These are phyloP conservation scores for Elsinoe necatrix DNA, from an alignment of 2,329 filamentous ascomycete species.

Conservation along the genomic window DNA sequence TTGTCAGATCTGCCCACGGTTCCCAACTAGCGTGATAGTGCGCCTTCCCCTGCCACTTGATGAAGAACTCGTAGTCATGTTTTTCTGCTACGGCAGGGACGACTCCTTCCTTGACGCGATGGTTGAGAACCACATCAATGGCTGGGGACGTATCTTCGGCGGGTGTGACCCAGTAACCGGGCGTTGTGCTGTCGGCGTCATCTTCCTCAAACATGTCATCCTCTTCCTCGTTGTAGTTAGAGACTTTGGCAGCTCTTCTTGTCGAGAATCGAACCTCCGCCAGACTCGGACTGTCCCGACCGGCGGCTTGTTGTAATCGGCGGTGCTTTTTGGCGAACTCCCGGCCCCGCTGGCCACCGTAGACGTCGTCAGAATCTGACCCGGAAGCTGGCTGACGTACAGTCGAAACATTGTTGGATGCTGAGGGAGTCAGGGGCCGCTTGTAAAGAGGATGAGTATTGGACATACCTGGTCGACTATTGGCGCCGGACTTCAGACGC, in stretches of 20 bases:
- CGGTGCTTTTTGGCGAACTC: constrained; percentile 63
- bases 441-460: constrained; percentile 36
- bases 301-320: constrained; percentile 55
- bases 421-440: constrained; percentile 23
- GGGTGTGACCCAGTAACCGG: constrained; percentile 61
- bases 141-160: constrained; percentile 72
- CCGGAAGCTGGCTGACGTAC: constrained; percentile 48
- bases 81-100: constrained; percentile 41
- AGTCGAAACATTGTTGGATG: constrained; percentile 24
- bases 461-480: constrained; percentile 46
- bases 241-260: constrained; percentile 67
- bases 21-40: constrained; percentile 97
- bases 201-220: constrained; percentile 48
- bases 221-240: constrained; percentile 59
- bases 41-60: constrained; percentile 96
- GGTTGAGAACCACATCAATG: constrained; percentile 85
- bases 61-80: constrained; percentile 79
- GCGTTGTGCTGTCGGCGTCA: constrained; percentile 55
- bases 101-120: constrained; percentile 62
- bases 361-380: constrained; percentile 62
- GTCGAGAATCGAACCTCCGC: constrained; percentile 88
- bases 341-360: constrained; percentile 66
- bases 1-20: constrained; percentile 61
- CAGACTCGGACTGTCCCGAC: constrained; percentile 54
- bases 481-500: constrained; percentile 59